These are phyloP conservation scores for Hexamita inflata DNA, from an alignment of 208 protist species.

Conservation along the genomic window DNA sequence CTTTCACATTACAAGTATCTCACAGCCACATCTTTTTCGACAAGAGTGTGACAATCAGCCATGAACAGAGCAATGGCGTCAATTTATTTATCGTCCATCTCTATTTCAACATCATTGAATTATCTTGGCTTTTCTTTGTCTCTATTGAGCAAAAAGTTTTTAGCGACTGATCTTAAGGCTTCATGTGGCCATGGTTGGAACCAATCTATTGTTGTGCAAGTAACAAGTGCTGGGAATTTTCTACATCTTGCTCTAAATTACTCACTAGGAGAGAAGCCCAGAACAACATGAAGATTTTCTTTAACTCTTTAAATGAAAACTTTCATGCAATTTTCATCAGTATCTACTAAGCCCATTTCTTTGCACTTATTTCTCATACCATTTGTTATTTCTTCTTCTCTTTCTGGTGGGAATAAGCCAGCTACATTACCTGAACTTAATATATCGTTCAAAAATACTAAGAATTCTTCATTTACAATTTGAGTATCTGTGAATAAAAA, in stretches of 20 bases:
- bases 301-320: constrained; percentile 80
- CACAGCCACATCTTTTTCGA: constrained; percentile 68
- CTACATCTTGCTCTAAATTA: constrained; percentile 79
- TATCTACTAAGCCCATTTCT: constrained; percentile 48
- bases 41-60: constrained; percentile 72
- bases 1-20: constrained; percentile 76
- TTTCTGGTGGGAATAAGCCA: constrained; percentile 52
- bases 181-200: constrained; percentile 91
- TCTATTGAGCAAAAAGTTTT: constrained; percentile 52
- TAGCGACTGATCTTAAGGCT: constrained; percentile 78
- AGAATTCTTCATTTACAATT: constrained; percentile 78
- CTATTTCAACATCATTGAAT: constrained; percentile 3
- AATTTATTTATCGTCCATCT: neutral
- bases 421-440: constrained; percentile 53
- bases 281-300: constrained; percentile 78
- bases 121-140: constrained; percentile 24
- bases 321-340: constrained; percentile 65
- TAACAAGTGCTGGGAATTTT: constrained; percentile 89
- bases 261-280: constrained; percentile 90
- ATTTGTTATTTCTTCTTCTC: constrained; percentile 54
- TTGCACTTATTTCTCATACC: constrained; percentile 52
- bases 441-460: constrained; percentile 69
- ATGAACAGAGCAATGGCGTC: constrained; percentile 74
- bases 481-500: constrained; percentile 90
- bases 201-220: constrained; percentile 91